Conservation (phyloP, 2,329 filamentous ascomycete genomes). For the Tolypocladium sp. region DNA sequence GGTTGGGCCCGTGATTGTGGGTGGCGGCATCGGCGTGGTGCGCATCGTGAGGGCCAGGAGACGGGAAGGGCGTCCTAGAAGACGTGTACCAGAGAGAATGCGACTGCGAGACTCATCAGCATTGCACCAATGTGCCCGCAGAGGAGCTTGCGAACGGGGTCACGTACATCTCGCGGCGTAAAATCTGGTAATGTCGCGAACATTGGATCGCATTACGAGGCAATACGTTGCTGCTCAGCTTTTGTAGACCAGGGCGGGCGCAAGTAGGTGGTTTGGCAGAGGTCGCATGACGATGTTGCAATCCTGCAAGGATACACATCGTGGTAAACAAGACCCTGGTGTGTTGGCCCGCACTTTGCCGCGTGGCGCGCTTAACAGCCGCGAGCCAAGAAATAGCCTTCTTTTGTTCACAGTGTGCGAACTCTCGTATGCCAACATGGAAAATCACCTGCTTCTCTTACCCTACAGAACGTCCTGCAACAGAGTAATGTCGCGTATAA, state of each 20-base stretch:
- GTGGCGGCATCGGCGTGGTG: conserved; percentile 17
- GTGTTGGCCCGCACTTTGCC: not conserved
- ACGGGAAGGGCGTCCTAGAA: conserved; percentile 39
- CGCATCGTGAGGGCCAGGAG: conserved; percentile 22
- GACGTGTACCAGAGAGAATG: conserved; percentile 68
- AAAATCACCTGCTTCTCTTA: not conserved
- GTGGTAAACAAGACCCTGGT: not conserved
- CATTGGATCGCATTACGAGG: conserved; percentile 28
- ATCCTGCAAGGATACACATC: not conserved
- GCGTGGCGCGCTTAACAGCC: conserved; percentile 4
- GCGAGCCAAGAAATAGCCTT: not conserved
- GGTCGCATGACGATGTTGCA: not conserved
- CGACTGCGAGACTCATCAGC: conserved; percentile 37
- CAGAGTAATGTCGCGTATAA: not conserved
- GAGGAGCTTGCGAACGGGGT: no score
- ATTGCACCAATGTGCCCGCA: not conserved
- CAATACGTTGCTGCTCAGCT: not conserved
- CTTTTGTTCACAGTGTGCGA: not conserved
- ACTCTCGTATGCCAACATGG: not conserved
- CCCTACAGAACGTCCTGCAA: not conserved
- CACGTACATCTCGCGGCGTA: conserved; percentile 58
- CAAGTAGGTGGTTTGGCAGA: not conserved
- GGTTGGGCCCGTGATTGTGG: conserved; percentile 17
- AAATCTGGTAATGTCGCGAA: conserved; percentile 58
- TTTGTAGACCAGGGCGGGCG: not conserved